Conservation (phyloP, 179 eudicot species). For the Camellia oleifera region DNA sequence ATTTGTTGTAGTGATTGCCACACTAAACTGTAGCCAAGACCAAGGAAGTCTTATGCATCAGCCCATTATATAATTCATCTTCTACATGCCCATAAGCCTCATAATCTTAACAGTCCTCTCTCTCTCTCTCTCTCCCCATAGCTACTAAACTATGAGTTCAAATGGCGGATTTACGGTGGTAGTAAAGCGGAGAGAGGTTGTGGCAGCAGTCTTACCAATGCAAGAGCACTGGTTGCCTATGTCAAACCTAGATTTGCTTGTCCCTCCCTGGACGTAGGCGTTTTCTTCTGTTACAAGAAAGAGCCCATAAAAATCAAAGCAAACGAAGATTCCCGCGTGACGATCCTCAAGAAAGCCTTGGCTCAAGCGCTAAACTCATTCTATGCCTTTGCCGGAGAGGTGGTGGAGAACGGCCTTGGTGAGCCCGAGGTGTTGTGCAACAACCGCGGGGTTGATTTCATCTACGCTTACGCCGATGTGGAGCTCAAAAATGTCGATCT, state of each 20-base stretch:
- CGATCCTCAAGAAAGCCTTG: conserved; percentile 44
- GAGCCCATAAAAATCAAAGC: not conserved
- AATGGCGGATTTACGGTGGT: conserved; percentile 18
- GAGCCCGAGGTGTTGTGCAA: conserved; percentile 67
- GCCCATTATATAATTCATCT: not conserved
- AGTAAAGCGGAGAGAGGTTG: conserved; percentile 25
- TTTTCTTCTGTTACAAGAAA: conserved; percentile 53
- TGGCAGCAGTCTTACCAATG: conserved; percentile 47
- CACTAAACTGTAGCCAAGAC: too few species aligned
- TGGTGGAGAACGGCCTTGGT: conserved; percentile 38
- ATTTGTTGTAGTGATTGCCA: too few species aligned
- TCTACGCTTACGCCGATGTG: conserved; percentile 48
- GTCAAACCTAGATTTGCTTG: conserved; percentile 60
- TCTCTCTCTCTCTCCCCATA: not conserved
- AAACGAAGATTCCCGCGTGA: not conserved
- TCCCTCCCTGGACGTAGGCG: conserved; percentile 56
- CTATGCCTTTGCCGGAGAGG: conserved; percentile 49
- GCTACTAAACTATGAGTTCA: not conserved
- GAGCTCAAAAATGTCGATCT: conserved; percentile 36
- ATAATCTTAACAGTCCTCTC: not conserved
- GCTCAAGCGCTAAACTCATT: conserved; percentile 40
- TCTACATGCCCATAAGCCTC: not conserved
- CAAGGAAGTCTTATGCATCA: too few species aligned
- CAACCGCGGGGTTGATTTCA: conserved; percentile 58
- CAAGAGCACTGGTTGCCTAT: conserved; percentile 57